Evolutionary conservation across 2,329 filamentous ascomycete genomes (phyloP).

Genomic region (Colletotrichum costaricense): DNA sequence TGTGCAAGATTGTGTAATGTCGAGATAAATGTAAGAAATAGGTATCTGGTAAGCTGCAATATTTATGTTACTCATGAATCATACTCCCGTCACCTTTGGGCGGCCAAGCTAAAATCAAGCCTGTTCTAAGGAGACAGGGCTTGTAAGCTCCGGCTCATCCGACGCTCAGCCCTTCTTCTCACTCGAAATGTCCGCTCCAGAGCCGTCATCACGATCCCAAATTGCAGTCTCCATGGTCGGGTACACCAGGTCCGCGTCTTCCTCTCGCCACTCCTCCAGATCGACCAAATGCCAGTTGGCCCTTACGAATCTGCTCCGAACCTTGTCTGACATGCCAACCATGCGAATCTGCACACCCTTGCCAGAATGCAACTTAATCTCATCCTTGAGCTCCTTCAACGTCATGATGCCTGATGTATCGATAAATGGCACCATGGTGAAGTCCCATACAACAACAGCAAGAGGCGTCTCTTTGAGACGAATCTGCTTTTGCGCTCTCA

Average conservation of each 20-base stretch:
- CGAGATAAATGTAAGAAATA: background rate
- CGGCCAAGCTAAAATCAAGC: background rate
- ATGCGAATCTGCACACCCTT: conserved; percentile 59
- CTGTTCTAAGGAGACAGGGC: background rate
- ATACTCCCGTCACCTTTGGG: background rate
- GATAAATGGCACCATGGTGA: conserved; percentile 62
- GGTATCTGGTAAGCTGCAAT: background rate
- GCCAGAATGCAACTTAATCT: conserved; percentile 62
- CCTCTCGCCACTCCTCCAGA: conserved; percentile 32
- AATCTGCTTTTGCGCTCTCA: conserved; percentile 55
- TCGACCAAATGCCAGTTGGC: conserved; percentile 47
- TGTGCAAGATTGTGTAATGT: background rate
- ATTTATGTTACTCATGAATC: background rate
- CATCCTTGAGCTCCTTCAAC: conserved; percentile 59
- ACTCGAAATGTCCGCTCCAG: conserved; percentile 5
- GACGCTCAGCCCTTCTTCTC: conserved; percentile 16
- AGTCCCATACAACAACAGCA: conserved; percentile 63
- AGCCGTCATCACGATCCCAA: conserved; percentile 31
- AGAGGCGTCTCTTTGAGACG: conserved; percentile 45
- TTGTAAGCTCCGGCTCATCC: background rate
- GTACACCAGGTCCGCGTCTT: conserved; percentile 31
- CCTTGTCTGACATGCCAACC: conserved; percentile 57
- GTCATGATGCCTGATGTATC: conserved; percentile 65
- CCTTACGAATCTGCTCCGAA: conserved; percentile 51
- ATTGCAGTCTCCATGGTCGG: conserved; percentile 30